Percentiles rank a stretch among this genome's conserved stretches.
phyloP scores from a whole-genome alignment of 2,329 filamentous ascomycete species.

The Arachnomyces sp. region DNA sequence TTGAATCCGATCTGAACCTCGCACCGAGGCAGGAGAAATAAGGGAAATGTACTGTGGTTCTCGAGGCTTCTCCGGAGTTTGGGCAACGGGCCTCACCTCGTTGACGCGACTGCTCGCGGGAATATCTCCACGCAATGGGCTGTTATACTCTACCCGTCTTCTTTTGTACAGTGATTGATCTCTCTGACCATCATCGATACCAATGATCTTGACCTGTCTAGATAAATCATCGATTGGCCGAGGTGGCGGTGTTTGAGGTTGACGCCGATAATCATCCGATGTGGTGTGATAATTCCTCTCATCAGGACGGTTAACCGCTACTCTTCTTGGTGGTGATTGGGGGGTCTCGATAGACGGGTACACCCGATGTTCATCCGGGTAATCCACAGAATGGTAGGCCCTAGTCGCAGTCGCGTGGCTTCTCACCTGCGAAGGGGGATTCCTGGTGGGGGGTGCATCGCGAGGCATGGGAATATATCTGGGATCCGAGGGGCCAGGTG shows the following conservation, averaged over 20 bases:
- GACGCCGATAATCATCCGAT: constrained; percentile 18
- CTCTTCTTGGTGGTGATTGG: constrained; percentile 16
- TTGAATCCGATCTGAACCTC: constrained; percentile 13
- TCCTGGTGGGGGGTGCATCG: constrained; percentile 8
- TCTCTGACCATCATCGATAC: constrained; percentile 18
- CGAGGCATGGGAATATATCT: constrained; percentile 9
- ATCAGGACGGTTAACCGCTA: constrained; percentile 21
- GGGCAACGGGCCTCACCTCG: constrained; percentile 4
- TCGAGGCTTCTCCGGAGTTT: constrained; percentile 10
- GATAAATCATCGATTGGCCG: constrained; percentile 17
- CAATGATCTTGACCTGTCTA: constrained; percentile 14
- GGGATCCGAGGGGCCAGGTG: constrained; percentile 1
- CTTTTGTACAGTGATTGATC: constrained; percentile 23
- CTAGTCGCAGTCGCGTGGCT: too few relatives aligned
- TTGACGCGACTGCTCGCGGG: constrained; percentile 8
- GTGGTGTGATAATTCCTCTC: constrained; percentile 14
- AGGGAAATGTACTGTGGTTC: constrained; percentile 15
- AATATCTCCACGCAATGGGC: constrained; percentile 11
- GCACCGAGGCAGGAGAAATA: constrained; percentile 12
- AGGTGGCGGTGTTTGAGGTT: constrained; percentile 23
- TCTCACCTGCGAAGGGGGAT: too few relatives aligned
- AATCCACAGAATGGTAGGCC: constrained; percentile 3
- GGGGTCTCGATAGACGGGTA: constrained; percentile 30
- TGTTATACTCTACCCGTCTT: constrained; percentile 24
- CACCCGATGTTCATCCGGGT: constrained; percentile 21